Conservation (phyloP, 306 rosid genomes). For the Sesbania bispinosa region DNA sequence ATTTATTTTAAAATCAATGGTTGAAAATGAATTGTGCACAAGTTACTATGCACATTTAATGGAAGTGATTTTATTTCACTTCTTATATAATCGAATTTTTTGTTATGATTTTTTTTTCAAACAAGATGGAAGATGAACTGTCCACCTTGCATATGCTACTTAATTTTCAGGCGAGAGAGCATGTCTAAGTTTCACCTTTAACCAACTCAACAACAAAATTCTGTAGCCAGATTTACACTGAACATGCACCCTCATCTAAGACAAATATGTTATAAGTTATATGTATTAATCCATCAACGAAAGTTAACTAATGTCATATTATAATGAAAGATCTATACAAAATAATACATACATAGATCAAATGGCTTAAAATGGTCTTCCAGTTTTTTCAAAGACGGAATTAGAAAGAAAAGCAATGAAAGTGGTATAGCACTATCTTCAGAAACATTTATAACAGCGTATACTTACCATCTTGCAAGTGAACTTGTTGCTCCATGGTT, state of each 20-base stretch:
- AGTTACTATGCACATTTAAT: too few relatives aligned
- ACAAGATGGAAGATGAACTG: too few relatives aligned
- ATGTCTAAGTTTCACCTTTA: background rate
- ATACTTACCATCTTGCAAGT: constrained; percentile 86
- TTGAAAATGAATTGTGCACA: too few relatives aligned
- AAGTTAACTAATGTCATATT: background rate
- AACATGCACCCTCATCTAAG: constrained; percentile 4
- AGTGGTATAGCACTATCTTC: background rate
- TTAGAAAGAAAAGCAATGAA: background rate
- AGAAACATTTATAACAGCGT: background rate
- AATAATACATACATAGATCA: background rate
- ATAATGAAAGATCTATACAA: background rate
- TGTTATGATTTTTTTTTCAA: too few relatives aligned
- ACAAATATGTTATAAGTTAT: too few relatives aligned
- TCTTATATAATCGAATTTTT: too few relatives aligned
- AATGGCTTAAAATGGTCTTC: background rate
- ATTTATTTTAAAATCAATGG: too few relatives aligned
- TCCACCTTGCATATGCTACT: background rate
- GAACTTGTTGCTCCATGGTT: constrained; percentile 97
- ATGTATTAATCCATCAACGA: background rate
- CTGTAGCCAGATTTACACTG: background rate
- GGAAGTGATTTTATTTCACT: too few relatives aligned
- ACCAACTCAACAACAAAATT: constrained; percentile 10
- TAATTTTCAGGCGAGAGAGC: background rate
- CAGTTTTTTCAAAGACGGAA: constrained; percentile 5